Evolutionary conservation across 805 yeast species (phyloP).

Genomic region (Jamesozyma lodderae): DNA sequence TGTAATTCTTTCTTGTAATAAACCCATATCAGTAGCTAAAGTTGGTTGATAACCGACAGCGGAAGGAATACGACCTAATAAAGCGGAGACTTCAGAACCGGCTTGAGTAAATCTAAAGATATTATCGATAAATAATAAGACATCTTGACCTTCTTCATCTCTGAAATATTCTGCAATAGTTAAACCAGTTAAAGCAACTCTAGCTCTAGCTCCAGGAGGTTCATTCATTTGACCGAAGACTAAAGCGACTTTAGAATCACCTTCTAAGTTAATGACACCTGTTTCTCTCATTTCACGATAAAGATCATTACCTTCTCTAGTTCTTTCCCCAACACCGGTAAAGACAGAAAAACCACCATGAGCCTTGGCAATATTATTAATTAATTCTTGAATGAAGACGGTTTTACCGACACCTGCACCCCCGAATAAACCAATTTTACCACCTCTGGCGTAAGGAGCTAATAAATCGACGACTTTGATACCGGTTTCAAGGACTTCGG

Average conservation of each 20-base stretch:
- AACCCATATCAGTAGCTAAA: slow-evolving; percentile 99
- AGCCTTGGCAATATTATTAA: slow-evolving; percentile 99
- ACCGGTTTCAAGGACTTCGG: slow-evolving; percentile 99
- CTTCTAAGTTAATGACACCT: slow-evolving; percentile 98
- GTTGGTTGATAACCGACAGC: slow-evolving; percentile 99
- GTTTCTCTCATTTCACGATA: slow-evolving; percentile 99
- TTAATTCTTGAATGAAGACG: slow-evolving; percentile 98
- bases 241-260: slow-evolving; percentile 98
- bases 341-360: slow-evolving; percentile 99
- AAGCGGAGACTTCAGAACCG: slow-evolving; percentile 99
- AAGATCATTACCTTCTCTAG: slow-evolving; percentile 99
- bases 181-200: slow-evolving; percentile 99
- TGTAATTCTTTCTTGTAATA: slow-evolving; percentile 99
- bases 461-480: slow-evolving; percentile 98
- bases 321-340: slow-evolving; percentile 99
- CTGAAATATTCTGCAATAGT: slow-evolving; percentile 99
- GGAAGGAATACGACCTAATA: slow-evolving; percentile 99
- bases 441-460: slow-evolving; percentile 99
- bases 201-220: slow-evolving; percentile 99
- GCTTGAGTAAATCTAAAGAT: slow-evolving; percentile 99
- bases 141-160: slow-evolving; percentile 99
- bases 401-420: slow-evolving; percentile 99
- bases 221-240: slow-evolving; percentile 99
- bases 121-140: slow-evolving; percentile 97
- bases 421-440: slow-evolving; percentile 99